Conservation (phyloP, 495 filamentous ascomycete genomes). For the Cladorrhinum samala region DNA sequence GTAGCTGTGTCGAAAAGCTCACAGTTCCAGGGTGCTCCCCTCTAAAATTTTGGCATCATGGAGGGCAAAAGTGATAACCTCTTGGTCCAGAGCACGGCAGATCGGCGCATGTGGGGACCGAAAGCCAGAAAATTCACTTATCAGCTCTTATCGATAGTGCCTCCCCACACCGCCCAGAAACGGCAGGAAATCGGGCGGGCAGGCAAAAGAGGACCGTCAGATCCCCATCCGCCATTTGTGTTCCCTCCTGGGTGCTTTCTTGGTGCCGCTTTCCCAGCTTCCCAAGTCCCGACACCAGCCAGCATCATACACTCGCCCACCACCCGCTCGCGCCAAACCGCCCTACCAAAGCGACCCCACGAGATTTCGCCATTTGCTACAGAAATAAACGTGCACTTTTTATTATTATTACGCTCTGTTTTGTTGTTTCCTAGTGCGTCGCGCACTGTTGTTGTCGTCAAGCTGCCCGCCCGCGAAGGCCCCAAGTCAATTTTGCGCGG, state of each 20-base stretch:
- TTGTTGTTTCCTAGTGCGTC: not conserved
- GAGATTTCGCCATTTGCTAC: not conserved
- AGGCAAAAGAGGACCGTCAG: conserved; percentile 18
- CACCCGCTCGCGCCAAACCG: conserved; percentile 4
- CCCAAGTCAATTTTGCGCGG: conserved; percentile 25
- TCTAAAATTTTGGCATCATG: not conserved
- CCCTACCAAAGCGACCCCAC: not conserved
- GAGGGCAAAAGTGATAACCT: not conserved
- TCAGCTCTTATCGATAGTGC: conserved; percentile 28
- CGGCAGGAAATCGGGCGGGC: conserved; percentile 14
- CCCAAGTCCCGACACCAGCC: conserved; percentile 14
- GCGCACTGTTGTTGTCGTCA: conserved; percentile 15
- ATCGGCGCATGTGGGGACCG: conserved; percentile 11
- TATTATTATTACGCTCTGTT: not conserved
- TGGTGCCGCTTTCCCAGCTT: conserved; percentile 19
- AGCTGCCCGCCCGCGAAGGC: conserved; percentile 18
- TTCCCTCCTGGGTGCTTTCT: conserved; percentile 14
- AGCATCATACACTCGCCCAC: conserved; percentile 14
- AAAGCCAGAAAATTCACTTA: conserved; percentile 30
- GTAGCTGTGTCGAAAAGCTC: not conserved
- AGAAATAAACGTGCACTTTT: not conserved
- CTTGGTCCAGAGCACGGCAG: conserved; percentile 5
- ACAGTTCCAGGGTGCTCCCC: conserved; percentile 1
- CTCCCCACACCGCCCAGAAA: conserved; percentile 16
- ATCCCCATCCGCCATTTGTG: conserved; percentile 15